Conservation (phyloP, 139 green algal genomes). For the Chlorella sorokiniana region DNA sequence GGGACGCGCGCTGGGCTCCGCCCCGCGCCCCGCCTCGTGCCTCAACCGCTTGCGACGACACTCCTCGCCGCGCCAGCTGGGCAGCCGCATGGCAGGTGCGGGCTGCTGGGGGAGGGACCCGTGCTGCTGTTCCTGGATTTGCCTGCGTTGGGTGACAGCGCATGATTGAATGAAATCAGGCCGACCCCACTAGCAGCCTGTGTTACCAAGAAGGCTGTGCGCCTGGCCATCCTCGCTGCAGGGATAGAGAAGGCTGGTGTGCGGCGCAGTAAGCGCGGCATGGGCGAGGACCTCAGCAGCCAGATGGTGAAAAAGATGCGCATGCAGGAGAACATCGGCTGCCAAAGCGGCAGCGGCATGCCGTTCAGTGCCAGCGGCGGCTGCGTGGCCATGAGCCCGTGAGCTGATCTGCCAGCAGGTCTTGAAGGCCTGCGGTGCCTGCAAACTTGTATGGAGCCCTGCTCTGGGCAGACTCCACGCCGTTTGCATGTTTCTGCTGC, state of each 20-base stretch:
- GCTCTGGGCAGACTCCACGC: too few species aligned
- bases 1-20: neutral
- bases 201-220: neutral
- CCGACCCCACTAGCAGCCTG: neutral
- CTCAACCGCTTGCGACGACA: constrained; percentile 6
- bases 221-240: neutral
- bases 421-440: too few species aligned
- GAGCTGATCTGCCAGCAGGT: neutral
- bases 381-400: neutral
- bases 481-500: too few species aligned
- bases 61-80: constrained; percentile 26
- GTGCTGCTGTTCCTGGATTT: too few species aligned
- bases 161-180: neutral
- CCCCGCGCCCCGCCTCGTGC: constrained; percentile 1
- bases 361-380: neutral
- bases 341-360: neutral
- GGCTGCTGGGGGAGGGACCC: neutral
- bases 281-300: neutral
- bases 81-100: constrained; percentile 14
- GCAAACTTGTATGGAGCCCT: too few species aligned
- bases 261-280: constrained; percentile 24
- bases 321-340: neutral
- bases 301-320: constrained; percentile 21
- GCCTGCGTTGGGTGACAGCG: too few species aligned
- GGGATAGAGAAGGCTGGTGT: constrained; percentile 14